phyloP scores from a whole-genome alignment of 441 rosid species.

The Geranium incanum region DNA sequence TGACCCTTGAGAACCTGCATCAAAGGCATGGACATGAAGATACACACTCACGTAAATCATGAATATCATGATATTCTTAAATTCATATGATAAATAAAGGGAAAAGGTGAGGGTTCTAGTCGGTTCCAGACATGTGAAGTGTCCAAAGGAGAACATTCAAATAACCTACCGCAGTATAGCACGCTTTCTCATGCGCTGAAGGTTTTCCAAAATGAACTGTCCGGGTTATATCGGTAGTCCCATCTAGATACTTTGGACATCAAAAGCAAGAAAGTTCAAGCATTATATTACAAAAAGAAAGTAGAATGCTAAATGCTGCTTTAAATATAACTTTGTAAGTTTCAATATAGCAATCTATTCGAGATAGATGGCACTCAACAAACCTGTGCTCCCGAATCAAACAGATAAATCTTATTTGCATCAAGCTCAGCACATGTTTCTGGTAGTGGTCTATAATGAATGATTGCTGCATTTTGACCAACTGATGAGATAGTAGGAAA shows the following conservation, averaged over 20 bases:
- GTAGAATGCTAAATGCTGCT: neutral
- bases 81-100: neutral
- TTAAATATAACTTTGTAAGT: neutral
- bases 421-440: constrained; percentile 84
- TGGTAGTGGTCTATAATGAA: constrained; percentile 69
- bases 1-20: constrained; percentile 88
- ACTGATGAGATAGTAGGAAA: constrained; percentile 93
- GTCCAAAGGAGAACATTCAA: constrained; percentile 10
- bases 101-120: neutral
- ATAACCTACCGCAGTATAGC: constrained; percentile 73
- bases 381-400: constrained; percentile 99
- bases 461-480: constrained; percentile 91
- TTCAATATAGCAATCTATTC: constrained; percentile 10
- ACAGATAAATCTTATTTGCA: constrained; percentile 70
- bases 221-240: constrained; percentile 94
- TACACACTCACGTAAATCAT: neutral
- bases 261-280: constrained; percentile 19
- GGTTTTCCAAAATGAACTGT: constrained; percentile 96
- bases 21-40: neutral
- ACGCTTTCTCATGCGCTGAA: constrained; percentile 72
- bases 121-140: neutral
- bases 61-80: neutral
- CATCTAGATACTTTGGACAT: constrained; percentile 72
- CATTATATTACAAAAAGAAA: neutral
- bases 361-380: constrained; percentile 1